phyloP scores from a whole-genome alignment of 257 asterid species.

The Nicotiana noctiflora region DNA sequence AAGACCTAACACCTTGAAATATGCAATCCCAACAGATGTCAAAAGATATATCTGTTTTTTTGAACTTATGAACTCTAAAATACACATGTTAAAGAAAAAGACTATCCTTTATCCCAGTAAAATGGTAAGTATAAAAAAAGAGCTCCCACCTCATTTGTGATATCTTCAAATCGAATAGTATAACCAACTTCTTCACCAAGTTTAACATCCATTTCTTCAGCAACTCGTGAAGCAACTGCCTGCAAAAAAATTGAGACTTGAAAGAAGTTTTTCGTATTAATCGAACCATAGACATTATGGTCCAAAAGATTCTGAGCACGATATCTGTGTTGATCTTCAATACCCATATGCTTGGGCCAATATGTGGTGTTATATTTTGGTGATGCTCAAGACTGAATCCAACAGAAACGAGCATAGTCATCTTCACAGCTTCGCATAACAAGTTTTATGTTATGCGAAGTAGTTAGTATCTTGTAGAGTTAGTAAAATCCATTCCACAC shows the following conservation, averaged over 20 bases:
- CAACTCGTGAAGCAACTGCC: constrained; percentile 84
- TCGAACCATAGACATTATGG: neutral
- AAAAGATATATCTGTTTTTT: neutral
- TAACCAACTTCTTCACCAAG: constrained; percentile 96
- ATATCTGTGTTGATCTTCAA: neutral
- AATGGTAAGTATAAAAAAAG: neutral
- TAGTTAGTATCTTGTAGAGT: too few species aligned
- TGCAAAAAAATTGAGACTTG: constrained; percentile 24
- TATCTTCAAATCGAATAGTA: constrained; percentile 92
- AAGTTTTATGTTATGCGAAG: too few species aligned
- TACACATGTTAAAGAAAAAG: neutral
- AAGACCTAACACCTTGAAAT: neutral
- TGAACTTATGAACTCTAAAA: constrained; percentile 2
- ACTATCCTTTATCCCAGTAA: neutral
- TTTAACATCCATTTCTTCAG: constrained; percentile 91
- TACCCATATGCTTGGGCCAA: neutral
- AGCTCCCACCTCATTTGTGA: constrained; percentile 55
- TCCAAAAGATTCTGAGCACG: neutral
- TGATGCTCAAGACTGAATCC: too few species aligned
- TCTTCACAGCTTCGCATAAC: too few species aligned
- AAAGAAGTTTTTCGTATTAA: neutral
- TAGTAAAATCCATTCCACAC: too few species aligned
- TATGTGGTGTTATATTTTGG: neutral
- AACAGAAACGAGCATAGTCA: too few species aligned
- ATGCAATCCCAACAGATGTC: constrained; percentile 7